phyloP scores from a whole-genome alignment of 495 filamentous ascomycete species.

The Penicillium egyptiacum region DNA sequence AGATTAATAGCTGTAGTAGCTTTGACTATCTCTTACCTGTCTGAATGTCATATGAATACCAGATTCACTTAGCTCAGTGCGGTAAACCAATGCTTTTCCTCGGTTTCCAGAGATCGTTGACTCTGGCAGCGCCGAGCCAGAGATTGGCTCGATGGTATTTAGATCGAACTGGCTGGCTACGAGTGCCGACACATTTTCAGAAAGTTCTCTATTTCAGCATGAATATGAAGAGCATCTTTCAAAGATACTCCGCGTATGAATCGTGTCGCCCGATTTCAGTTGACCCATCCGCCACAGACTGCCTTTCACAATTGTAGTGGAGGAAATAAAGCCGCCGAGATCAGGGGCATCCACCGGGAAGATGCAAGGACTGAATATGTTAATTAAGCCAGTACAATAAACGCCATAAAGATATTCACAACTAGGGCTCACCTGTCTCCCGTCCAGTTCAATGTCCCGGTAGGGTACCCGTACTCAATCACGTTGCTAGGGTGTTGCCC shows the following conservation, averaged over 20 bases:
- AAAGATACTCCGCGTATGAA: conserved; percentile 47
- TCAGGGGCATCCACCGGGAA: conserved; percentile 59
- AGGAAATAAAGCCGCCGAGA: conserved; percentile 59
- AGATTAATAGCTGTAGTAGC: not conserved
- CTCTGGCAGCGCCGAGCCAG: not conserved
- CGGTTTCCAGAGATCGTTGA: not conserved
- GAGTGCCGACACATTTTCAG: not conserved
- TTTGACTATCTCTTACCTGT: conserved; percentile 32
- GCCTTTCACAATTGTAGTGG: conserved; percentile 53
- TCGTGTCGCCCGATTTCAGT: conserved; percentile 57
- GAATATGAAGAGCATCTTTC: conserved; percentile 42
- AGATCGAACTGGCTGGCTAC: not conserved
- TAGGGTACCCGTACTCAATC: conserved; percentile 59
- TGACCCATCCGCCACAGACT: conserved; percentile 62
- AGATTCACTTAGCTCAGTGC: not conserved
- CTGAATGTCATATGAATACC: conserved; percentile 46
- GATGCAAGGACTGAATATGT: conserved; percentile 29
- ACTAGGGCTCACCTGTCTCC: conserved; percentile 52
- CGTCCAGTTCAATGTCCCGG: conserved; percentile 56
- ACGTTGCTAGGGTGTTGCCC: conserved; percentile 61
- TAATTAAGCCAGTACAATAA: not conserved
- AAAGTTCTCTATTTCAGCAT: conserved; percentile 36
- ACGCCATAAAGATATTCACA: not conserved
- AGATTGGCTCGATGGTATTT: not conserved
- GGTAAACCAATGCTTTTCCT: conserved; percentile 1